Conservation (phyloP, 2,329 filamentous ascomycete genomes). For the Colletotrichum zoysiae region DNA sequence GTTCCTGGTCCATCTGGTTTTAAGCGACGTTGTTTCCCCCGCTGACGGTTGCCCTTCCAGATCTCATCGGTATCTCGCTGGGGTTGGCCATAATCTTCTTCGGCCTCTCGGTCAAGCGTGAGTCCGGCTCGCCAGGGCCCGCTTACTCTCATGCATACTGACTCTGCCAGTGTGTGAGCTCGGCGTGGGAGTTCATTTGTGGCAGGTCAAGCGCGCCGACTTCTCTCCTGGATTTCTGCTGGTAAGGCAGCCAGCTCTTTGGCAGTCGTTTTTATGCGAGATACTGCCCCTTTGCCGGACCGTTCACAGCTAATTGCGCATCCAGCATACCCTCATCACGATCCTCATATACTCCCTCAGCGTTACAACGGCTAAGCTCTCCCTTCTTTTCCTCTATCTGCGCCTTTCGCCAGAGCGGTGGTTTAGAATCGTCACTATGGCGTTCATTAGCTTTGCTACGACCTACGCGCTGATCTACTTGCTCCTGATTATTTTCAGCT, state of each 20-base stretch:
- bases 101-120: constrained; percentile 20
- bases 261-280: not conserved
- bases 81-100: constrained; percentile 18
- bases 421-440: constrained; percentile 49
- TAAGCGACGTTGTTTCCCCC: accelerated
- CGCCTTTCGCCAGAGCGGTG: constrained; percentile 46
- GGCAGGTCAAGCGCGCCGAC: constrained; percentile 30
- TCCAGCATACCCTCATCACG: constrained; percentile 12
- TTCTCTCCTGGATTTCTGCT: constrained; percentile 24
- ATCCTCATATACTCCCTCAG: constrained; percentile 34
- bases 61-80: constrained; percentile 26
- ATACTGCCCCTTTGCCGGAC: too few species aligned
- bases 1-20: not conserved
- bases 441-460: constrained; percentile 48
- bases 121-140: not conserved
- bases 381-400: constrained; percentile 39
- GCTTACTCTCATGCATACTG: not conserved
- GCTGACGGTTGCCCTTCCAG: not conserved
- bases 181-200: constrained; percentile 32
- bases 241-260: not conserved
- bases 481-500: constrained; percentile 43
- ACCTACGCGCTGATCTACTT: constrained; percentile 47
- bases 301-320: not conserved
- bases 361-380: constrained; percentile 41
- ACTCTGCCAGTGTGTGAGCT: constrained; percentile 18